A percentile compares a stretch with the other conserved stretches of the same genome.
These are phyloP conservation scores for Rhodotorula sp. DNA, from an alignment of 1,284 basidiomycete genomes.

Conservation along the genomic window DNA sequence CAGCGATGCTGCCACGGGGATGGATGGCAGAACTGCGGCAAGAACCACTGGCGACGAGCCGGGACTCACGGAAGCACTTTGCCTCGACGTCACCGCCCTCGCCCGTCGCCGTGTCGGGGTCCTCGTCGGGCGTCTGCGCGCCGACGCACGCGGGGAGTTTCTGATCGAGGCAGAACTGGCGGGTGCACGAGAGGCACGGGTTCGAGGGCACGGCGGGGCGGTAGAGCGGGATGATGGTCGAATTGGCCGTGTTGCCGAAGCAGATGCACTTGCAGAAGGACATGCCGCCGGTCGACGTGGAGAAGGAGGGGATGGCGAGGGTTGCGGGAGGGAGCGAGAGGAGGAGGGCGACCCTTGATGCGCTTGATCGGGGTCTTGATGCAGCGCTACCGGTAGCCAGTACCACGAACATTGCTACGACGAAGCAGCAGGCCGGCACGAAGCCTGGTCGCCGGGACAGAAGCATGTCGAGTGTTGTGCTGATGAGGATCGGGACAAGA, in stretches of 20 bases:
- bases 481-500: background rate
- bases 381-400: too few species aligned
- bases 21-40: background rate
- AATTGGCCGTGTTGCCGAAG: conserved; percentile 79
- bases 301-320: conserved; percentile 5
- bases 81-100: conserved; percentile 95
- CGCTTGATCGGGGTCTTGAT: background rate
- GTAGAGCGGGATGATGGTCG: conserved; percentile 78
- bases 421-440: background rate
- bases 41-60: too few species aligned
- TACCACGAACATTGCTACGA: background rate
- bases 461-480: background rate
- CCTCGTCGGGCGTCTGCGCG: conserved; percentile 71
- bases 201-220: conserved; percentile 79
- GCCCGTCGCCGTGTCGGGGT: conserved; percentile 90
- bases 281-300: conserved; percentile 17
- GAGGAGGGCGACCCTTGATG: background rate
- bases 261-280: conserved; percentile 64
- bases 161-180: conserved; percentile 89
- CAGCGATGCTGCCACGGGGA: background rate
- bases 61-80: conserved; percentile 83
- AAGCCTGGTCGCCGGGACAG: background rate
- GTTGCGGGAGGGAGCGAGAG: background rate
- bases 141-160: conserved; percentile 81
- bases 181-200: conserved; percentile 85